These are phyloP conservation scores for Zopfia rhizophila DNA, from an alignment of 2,329 filamentous ascomycete species.

Conservation along the genomic window DNA sequence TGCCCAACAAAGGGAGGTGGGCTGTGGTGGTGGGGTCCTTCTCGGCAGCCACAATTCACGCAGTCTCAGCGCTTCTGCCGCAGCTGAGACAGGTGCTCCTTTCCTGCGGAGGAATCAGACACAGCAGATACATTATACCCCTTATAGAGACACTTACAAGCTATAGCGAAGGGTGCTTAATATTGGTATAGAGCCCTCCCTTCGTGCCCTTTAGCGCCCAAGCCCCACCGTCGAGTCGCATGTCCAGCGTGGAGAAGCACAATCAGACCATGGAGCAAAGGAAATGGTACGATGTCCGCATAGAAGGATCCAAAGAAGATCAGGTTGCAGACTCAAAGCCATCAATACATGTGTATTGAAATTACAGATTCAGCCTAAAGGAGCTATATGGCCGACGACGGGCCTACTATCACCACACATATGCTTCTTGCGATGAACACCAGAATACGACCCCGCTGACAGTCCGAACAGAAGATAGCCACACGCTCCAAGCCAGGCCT, in stretches of 20 bases:
- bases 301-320: neutral
- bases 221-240: slow-evolving; percentile 11
- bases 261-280: slow-evolving; percentile 10
- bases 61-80: too few species aligned
- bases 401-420: slow-evolving; percentile 1
- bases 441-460: neutral
- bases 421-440: too few species aligned
- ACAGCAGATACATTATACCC: too few species aligned
- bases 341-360: slow-evolving; percentile 29
- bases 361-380: slow-evolving; percentile 34
- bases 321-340: slow-evolving; percentile 11
- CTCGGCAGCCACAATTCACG: slow-evolving; percentile 8
- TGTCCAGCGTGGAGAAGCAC: too few species aligned
- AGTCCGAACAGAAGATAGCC: slow-evolving; percentile 7
- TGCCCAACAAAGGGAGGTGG: slow-evolving; percentile 22
- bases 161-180: too few species aligned
- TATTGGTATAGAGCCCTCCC: too few species aligned
- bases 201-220: too few species aligned
- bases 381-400: slow-evolving; percentile 21
- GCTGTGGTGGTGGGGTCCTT: slow-evolving; percentile 18
- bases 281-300: slow-evolving; percentile 18
- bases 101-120: too few species aligned
- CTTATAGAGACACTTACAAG: too few species aligned
- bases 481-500: slow-evolving; percentile 13
- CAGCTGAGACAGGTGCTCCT: neutral